These are phyloP conservation scores for Nemania serpens DNA, from an alignment of 2,329 filamentous ascomycete genomes.

Conservation along the genomic window DNA sequence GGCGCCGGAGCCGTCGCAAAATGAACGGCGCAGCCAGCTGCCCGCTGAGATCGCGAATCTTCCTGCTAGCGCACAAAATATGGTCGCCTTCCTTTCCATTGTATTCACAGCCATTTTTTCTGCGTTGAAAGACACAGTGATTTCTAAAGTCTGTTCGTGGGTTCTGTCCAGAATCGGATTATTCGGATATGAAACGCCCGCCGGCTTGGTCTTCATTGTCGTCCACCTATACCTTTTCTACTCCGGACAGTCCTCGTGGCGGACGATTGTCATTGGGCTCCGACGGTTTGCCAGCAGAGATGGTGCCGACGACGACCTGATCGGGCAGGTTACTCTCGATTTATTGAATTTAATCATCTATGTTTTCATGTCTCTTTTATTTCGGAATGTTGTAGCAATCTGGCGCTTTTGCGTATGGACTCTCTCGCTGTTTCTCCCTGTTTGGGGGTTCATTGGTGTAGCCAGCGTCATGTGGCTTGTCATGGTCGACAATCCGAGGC, in stretches of 20 bases:
- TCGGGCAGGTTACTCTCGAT: neutral
- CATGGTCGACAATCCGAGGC: conserved; percentile 1
- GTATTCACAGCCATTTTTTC: too few species aligned
- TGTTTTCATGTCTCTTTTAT: conserved; percentile 5
- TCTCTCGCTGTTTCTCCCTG: neutral
- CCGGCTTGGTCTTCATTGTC: neutral
- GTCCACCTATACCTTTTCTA: conserved; percentile 2
- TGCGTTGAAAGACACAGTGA: too few species aligned
- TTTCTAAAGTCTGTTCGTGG: too few species aligned
- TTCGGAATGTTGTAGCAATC: conserved; percentile 1
- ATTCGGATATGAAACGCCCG: too few species aligned
- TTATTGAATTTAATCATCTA: neutral
- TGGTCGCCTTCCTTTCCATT: too few species aligned
- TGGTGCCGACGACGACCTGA: neutral
- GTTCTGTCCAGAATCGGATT: too few species aligned
- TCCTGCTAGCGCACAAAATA: too few species aligned
- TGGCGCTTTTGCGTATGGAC: neutral
- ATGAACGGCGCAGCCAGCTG: neutral
- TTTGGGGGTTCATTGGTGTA: neutral
- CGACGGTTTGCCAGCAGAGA: neutral
- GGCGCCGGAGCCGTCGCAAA: neutral
- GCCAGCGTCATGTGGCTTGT: neutral
- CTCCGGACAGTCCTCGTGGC: conserved; percentile 2
- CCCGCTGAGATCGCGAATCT: neutral
- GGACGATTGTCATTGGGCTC: neutral